phyloP scores from a whole-genome alignment of 2,329 filamentous ascomycete species.

The Colletotrichum godetiae region DNA sequence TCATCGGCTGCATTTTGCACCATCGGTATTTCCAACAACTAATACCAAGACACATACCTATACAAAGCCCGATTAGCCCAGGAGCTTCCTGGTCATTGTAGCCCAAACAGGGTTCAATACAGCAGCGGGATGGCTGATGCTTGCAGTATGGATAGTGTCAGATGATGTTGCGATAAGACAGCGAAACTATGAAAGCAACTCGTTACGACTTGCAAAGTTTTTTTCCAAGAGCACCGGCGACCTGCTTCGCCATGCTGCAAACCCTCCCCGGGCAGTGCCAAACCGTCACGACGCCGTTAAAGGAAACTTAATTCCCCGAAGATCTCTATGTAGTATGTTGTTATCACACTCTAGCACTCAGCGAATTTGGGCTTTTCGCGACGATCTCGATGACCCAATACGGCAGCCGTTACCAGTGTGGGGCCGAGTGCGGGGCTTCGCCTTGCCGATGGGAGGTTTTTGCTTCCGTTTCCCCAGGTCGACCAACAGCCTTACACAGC shows the following conservation, averaged over 20 bases:
- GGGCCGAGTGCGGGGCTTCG: constrained; percentile 8
- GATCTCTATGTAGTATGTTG: background rate
- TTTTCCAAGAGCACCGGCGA: background rate
- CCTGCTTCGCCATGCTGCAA: background rate
- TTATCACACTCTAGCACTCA: background rate
- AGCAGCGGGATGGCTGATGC: constrained; percentile 17
- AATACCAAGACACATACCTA: background rate
- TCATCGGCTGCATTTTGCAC: background rate
- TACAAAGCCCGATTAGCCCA: background rate
- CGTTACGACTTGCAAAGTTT: constrained; percentile 25
- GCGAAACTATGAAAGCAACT: constrained; percentile 6
- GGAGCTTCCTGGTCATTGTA: background rate
- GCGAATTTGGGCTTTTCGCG: background rate
- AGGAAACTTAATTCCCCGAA: constrained; percentile 3
- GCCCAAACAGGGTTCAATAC: background rate
- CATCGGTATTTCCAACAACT: background rate
- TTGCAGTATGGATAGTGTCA: constrained; percentile 3
- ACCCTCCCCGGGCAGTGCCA: background rate
- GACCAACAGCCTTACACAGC: background rate
- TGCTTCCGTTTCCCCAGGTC: constrained; percentile 1
- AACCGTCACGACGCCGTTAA: background rate
- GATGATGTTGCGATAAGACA: constrained; percentile 13
- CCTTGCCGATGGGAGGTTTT: constrained; percentile 8
- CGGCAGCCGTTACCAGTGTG: constrained; percentile 7
- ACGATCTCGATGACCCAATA: constrained; percentile 17